Conservation (phyloP, 139 green algal species). For the Tetraselmis striata region DNA sequence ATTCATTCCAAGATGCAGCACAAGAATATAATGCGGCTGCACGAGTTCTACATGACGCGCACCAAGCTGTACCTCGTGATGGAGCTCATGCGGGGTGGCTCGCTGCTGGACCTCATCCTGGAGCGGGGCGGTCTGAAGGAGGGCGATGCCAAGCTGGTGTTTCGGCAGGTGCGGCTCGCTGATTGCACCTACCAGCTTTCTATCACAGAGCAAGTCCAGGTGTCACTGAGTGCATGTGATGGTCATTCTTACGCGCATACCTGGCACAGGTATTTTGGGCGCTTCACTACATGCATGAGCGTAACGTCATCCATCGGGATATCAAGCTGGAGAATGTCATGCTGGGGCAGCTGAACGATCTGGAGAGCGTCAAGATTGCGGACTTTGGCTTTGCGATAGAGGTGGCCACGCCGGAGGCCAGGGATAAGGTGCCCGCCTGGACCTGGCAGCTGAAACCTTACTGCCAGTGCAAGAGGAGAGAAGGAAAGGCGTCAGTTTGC, state of each 20-base stretch:
- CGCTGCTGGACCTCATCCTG: not conserved
- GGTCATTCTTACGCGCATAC: no score
- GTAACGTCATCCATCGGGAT: not conserved
- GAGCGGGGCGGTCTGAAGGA: not conserved
- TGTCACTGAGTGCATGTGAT: no score
- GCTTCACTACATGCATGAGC: not conserved
- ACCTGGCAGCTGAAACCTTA: no score
- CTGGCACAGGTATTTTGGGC: not conserved
- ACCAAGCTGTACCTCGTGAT: constrained; percentile 21
- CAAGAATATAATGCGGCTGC: constrained; percentile 17
- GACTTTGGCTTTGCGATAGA: not conserved
- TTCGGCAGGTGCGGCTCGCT: not conserved
- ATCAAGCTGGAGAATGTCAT: not conserved
- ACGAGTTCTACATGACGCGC: constrained; percentile 13
- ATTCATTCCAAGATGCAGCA: constrained; percentile 7
- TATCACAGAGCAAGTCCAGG: no score
- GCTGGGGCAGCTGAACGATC: not conserved
- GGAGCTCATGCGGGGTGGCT: constrained; percentile 13
- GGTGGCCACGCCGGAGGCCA: not conserved
- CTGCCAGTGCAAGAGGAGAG: no score
- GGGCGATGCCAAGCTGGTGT: not conserved
- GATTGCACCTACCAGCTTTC: no score
- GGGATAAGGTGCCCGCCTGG: not conserved
- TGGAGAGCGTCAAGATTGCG: not conserved
- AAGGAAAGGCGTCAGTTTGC: no score